Conservation (phyloP, 2,329 filamentous ascomycete genomes). For the Fusarium guadeloupense region DNA sequence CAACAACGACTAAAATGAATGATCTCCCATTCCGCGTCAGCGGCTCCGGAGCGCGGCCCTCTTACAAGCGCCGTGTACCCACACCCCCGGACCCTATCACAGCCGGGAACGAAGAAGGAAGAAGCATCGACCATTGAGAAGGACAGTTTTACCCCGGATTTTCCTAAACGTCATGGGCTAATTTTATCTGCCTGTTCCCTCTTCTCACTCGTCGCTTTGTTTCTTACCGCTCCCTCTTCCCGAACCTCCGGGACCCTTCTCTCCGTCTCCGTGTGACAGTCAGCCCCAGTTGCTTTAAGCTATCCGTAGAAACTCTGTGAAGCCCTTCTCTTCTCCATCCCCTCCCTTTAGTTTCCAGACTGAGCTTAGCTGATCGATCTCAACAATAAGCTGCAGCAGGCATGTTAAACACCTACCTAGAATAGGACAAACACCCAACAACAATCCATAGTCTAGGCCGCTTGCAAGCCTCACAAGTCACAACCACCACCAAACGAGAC, state of each 20-base stretch:
- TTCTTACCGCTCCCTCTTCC: conserved; percentile 9
- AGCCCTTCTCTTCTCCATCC: conserved; percentile 10
- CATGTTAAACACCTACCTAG: conserved; percentile 10
- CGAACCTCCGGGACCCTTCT: conserved; percentile 16
- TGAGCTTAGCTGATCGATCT: conserved; percentile 24
- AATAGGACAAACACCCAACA: conserved; percentile 4
- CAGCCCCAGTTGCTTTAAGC: background rate
- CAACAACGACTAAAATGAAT: too few relatives aligned
- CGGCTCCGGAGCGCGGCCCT: conserved; percentile 23
- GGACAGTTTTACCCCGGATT: conserved; percentile 38
- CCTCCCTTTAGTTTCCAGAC: conserved; percentile 30
- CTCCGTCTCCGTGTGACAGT: conserved; percentile 17
- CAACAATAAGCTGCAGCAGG: conserved; percentile 27
- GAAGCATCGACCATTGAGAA: conserved; percentile 21
- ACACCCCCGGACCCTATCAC: conserved; percentile 22
- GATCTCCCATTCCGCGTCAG: conserved; percentile 9
- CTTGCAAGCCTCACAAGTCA: conserved; percentile 32
- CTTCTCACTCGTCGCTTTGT: conserved; percentile 23
- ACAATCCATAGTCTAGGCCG: background rate
- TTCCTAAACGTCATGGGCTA: conserved; percentile 34
- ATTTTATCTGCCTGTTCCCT: conserved; percentile 1
- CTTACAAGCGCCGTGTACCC: conserved; percentile 26
- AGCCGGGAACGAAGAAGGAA: conserved; percentile 2
- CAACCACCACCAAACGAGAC: conserved; percentile 8
- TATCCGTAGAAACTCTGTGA: background rate